Evolutionary conservation across 2,329 filamentous ascomycete species (phyloP), one percentile per base, ranked within the genome.

Genomic region (Fusarium mangiferae): DNA sequence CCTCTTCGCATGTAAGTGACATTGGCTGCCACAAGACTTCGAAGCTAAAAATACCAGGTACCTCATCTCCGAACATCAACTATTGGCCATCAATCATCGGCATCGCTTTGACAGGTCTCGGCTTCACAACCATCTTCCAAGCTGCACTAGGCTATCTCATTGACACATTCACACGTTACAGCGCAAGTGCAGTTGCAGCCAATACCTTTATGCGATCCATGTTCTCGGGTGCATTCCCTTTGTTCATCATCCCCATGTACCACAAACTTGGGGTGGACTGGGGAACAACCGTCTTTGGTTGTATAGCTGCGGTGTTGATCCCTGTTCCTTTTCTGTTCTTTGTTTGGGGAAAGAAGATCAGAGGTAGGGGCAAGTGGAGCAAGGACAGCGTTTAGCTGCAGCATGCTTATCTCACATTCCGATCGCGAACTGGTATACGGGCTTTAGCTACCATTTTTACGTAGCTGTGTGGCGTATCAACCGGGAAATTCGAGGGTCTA

Each of bases 121-220:
- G 60, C 7, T 63, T 62, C 35, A 62, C 52, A 2, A 58, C 52
- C 1, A 58, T 62, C 3, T 62, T 63, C 42, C 60, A 63, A 24
- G 20, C 52, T 26, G 60, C 60, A 7, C 28, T 63, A 5, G 60
- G 52, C 9, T 63, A 63, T 1, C 60, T 63, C n/a, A 63, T 63
- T 3, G 62, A 51, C 13, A 61, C 55, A 12, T 64, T 61, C 17
- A 64, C 44, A n/a, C 44, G 22, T 0, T 64, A 61, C 20, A 61
- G 55, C 22, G 61, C 55, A 5, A 64, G 62, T 35, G 55, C 56
- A 7, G 22, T 61, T 12, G 62, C 55, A 4, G 44, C 55, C 2
- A 64, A 64, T 36, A 49, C 62, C 14, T 61, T 64, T 13, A 60
- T 64, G 42, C 55, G 62, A 6, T 61, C 62, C 1, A 64, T 61